Percentiles rank a stretch among this genome's conserved stretches.
phyloP scores from a whole-genome alignment of 371 early-diverging fungal genomes.

The Dichotomocladium elegans region DNA sequence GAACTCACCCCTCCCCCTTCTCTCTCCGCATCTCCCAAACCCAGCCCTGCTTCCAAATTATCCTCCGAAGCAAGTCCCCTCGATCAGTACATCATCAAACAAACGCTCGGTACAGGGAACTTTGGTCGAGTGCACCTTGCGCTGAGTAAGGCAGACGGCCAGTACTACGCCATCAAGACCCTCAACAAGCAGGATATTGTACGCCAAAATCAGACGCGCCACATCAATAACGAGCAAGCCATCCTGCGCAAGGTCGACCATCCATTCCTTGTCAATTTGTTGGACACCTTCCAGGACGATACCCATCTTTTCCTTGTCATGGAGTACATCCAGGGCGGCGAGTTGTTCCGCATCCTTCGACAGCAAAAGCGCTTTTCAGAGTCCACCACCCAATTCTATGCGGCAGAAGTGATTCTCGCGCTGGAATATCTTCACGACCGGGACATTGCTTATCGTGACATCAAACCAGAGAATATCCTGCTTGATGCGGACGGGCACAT shows the following conservation, averaged over 20 bases:
- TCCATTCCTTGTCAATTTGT: constrained; percentile 91
- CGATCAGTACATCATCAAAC: constrained; percentile 30
- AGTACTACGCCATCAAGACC: constrained; percentile 87
- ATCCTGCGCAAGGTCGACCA: constrained; percentile 81
- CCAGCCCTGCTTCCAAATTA: neutral
- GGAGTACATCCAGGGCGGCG: constrained; percentile 97
- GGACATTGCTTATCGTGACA: constrained; percentile 94
- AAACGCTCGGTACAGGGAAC: constrained; percentile 70
- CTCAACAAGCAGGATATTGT: constrained; percentile 92
- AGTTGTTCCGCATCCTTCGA: constrained; percentile 77
- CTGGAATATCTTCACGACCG: constrained; percentile 92
- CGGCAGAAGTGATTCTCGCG: constrained; percentile 76
- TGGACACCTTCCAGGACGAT: constrained; percentile 87
- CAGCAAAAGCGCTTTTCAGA: constrained; percentile 82
- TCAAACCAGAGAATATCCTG: constrained; percentile 94
- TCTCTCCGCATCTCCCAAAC: constrained; percentile 13
- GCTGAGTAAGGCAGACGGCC: constrained; percentile 37
- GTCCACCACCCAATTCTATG: constrained; percentile 80
- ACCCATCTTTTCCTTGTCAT: constrained; percentile 91
- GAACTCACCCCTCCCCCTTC: constrained; percentile 4
- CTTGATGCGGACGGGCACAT: constrained; percentile 91
- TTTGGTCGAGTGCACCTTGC: constrained; percentile 70
- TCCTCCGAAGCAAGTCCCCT: constrained; percentile 9
- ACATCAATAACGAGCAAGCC: constrained; percentile 86
- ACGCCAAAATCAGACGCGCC: constrained; percentile 88